phyloP scores from a whole-genome alignment of 768 basidiomycete genomes.

The Mycena venus region DNA sequence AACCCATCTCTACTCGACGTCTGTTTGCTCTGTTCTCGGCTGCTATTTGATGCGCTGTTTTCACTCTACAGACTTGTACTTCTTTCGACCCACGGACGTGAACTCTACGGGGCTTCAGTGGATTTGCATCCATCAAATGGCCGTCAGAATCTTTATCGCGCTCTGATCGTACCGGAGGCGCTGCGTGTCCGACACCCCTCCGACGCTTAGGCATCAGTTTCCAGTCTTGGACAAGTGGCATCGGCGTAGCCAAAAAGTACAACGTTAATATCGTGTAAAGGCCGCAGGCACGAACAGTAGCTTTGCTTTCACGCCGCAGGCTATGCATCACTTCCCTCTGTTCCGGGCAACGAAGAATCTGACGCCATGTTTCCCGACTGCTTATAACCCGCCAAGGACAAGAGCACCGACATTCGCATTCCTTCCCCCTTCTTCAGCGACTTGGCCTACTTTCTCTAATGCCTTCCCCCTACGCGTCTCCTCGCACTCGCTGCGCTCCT shows the following conservation, averaged over 20 bases:
- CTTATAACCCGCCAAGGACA: constrained; percentile 8
- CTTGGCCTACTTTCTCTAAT: constrained; percentile 10
- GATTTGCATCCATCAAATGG: constrained; percentile 18
- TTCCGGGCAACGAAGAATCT: background rate
- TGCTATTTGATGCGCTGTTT: background rate
- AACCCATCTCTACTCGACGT: background rate
- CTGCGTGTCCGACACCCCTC: background rate
- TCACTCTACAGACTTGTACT: background rate
- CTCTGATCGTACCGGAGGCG: background rate
- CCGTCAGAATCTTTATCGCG: background rate
- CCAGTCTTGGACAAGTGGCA: constrained; percentile 21
- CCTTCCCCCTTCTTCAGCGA: background rate
- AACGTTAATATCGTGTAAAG: constrained; percentile 24
- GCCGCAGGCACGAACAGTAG: constrained; percentile 30
- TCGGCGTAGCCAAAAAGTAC: constrained; percentile 23
- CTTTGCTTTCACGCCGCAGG: constrained; percentile 15
- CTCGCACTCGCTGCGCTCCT: constrained; percentile 27
- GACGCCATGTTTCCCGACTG: background rate
- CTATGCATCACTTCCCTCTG: background rate
- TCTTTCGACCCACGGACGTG: constrained; percentile 2
- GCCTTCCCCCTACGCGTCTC: constrained; percentile 29
- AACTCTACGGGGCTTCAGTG: background rate
- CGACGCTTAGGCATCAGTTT: background rate
- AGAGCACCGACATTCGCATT: background rate
- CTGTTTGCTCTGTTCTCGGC: background rate